A percentile compares a stretch with the other conserved stretches of the same genome.
Conservation (phyloP, 257 asterid genomes). For the Nicotiana noctiflora region DNA sequence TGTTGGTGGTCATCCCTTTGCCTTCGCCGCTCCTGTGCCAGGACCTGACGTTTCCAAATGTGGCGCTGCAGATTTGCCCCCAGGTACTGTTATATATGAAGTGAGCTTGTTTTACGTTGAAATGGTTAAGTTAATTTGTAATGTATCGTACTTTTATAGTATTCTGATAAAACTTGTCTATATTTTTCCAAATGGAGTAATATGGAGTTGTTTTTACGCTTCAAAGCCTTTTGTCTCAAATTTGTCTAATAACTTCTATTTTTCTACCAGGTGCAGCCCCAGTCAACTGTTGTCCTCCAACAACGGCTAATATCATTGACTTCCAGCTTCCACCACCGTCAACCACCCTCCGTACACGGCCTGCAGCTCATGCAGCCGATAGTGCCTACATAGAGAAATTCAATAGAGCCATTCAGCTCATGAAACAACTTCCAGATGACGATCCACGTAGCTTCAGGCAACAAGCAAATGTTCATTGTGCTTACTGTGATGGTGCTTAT, state of each 20-base stretch:
- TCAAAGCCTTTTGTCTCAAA: constrained; percentile 5
- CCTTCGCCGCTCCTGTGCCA: constrained; percentile 51
- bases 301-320: constrained; percentile 27
- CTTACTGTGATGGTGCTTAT: constrained; percentile 81
- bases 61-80: constrained; percentile 65
- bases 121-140: no score
- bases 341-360: constrained; percentile 27
- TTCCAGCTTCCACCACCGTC: constrained; percentile 44
- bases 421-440: constrained; percentile 65
- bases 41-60: constrained; percentile 69
- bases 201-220: background rate
- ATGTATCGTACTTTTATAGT: no score
- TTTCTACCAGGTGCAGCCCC: constrained; percentile 33
- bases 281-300: constrained; percentile 76
- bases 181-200: background rate
- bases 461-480: constrained; percentile 83
- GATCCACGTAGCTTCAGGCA: constrained; percentile 80
- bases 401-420: constrained; percentile 46
- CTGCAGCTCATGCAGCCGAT: constrained; percentile 64
- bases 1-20: constrained; percentile 34
- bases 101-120: background rate
- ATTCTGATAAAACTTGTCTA: background rate
- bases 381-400: constrained; percentile 45
- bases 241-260: background rate
- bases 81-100: constrained; percentile 7